phyloP scores from a whole-genome alignment of 176 grass and related monocot species.

The Aegilops sharonensis region DNA sequence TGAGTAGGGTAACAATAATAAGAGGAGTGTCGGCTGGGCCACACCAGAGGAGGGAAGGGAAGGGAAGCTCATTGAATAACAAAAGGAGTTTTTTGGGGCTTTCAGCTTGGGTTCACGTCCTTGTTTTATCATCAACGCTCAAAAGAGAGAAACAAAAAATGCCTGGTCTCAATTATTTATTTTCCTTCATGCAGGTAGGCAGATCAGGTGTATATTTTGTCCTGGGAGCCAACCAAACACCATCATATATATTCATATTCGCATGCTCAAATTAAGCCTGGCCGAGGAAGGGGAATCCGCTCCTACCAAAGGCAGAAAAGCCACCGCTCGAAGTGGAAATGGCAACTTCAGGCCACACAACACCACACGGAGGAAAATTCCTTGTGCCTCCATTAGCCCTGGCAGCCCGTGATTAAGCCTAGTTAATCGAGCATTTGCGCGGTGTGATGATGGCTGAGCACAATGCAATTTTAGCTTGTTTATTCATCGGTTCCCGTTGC shows the following conservation, averaged over 20 bases:
- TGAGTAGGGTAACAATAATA: not conserved
- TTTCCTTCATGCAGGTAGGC: not conserved
- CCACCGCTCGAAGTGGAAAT: not conserved
- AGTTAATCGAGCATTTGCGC: too few relatives aligned
- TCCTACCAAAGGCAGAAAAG: not conserved
- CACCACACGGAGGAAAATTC: not conserved
- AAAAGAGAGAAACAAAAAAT: not conserved
- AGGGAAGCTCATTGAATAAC: not conserved
- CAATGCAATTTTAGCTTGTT: not conserved
- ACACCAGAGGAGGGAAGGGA: not conserved
- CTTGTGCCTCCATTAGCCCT: conserved; percentile 22
- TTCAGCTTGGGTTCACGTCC: not conserved
- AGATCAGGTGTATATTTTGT: not conserved
- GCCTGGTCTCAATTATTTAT: not conserved
- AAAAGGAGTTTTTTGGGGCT: conserved; percentile 39
- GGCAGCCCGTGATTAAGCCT: not conserved
- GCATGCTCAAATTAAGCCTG: not conserved
- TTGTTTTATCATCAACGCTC: not conserved
- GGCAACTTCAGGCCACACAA: not conserved
- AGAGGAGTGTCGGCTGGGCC: not conserved
- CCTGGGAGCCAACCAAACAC: not conserved
- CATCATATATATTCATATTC: not conserved
- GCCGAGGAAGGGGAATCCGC: not conserved
- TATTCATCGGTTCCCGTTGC: conserved; percentile 13
- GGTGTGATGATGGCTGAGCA: too few relatives aligned